phyloP scores from a whole-genome alignment of 306 rosid genomes.

The Ormosia emarginata region DNA sequence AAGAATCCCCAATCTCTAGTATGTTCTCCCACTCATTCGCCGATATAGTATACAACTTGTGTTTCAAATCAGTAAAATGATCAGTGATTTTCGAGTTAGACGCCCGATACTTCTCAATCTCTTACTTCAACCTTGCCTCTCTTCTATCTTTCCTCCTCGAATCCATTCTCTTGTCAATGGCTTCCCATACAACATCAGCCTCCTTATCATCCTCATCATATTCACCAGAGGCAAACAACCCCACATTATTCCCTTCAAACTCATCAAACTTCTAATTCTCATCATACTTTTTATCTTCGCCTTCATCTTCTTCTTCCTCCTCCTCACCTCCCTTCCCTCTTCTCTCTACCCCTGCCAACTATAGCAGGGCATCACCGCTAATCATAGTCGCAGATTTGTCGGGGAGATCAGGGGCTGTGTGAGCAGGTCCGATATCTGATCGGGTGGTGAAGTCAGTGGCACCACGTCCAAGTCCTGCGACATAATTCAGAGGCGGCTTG shows the following conservation, averaged over 20 bases:
- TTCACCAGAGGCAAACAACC: slow-evolving; percentile 81
- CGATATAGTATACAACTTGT: slow-evolving; percentile 61
- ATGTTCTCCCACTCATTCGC: slow-evolving; percentile 76
- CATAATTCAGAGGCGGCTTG: slow-evolving; percentile 84
- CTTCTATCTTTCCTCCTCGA: slow-evolving; percentile 86
- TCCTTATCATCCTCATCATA: slow-evolving; percentile 89
- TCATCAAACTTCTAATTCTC: slow-evolving; percentile 92
- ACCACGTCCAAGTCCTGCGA: slow-evolving; percentile 91
- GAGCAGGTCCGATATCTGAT: slow-evolving; percentile 84
- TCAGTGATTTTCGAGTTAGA: slow-evolving; percentile 84
- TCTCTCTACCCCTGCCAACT: slow-evolving; percentile 37
- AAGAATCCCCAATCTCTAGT: slow-evolving; percentile 76
- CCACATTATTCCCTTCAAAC: slow-evolving; percentile 88
- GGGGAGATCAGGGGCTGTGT: slow-evolving; percentile 81
- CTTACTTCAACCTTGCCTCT: slow-evolving; percentile 87
- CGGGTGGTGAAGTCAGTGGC: slow-evolving; percentile 90
- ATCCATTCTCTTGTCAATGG: slow-evolving; percentile 91
- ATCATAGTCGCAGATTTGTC: slow-evolving; percentile 57
- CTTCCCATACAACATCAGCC: too few relatives aligned
- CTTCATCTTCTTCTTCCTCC: slow-evolving; percentile 84
- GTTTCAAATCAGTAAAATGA: slow-evolving; percentile 80
- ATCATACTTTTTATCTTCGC: slow-evolving; percentile 77
- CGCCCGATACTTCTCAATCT: slow-evolving; percentile 85
- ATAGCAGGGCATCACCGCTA: slow-evolving; percentile 36
- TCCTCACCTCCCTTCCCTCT: slow-evolving; percentile 71